Percentiles rank a stretch among this genome's conserved stretches.
Evolutionary conservation across 371 early-diverging fungal species (phyloP).

Genomic region (Rhizopus microsporus): DNA sequence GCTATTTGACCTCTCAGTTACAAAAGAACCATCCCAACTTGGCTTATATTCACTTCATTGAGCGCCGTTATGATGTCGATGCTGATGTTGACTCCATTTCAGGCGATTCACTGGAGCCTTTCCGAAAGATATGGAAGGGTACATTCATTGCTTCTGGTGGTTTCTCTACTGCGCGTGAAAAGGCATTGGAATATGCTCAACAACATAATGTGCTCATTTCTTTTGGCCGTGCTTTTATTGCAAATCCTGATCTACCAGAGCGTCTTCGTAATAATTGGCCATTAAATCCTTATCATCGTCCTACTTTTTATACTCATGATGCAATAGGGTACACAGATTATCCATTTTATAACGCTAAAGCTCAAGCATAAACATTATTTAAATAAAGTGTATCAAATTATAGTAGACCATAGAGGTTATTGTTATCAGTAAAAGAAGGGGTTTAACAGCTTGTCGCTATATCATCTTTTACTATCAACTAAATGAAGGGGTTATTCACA

Average conservation of each 20-base stretch:
- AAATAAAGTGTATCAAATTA: no score
- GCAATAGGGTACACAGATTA: constrained; percentile 24
- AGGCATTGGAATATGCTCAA: constrained; percentile 17
- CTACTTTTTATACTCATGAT: constrained; percentile 25
- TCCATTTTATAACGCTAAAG: neutral
- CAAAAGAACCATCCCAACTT: constrained; percentile 23
- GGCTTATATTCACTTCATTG: constrained; percentile 40
- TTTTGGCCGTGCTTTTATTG: constrained; percentile 24
- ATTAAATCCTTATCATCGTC: constrained; percentile 11
- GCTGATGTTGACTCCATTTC: constrained; percentile 5
- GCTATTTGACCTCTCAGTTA: constrained; percentile 23
- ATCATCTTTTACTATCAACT: no score
- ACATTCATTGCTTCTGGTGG: constrained; percentile 38
- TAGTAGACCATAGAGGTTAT: no score
- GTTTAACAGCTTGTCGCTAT: no score
- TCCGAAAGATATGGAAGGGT: constrained; percentile 35
- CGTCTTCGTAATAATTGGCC: constrained; percentile 16
- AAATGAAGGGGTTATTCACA: no score
- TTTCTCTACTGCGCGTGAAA: constrained; percentile 14
- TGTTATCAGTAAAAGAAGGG: no score
- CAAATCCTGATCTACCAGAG: constrained; percentile 27
- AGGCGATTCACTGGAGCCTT: constrained; percentile 22
- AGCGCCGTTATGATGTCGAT: constrained; percentile 19
- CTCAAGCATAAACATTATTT: no score
- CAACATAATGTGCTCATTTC: constrained; percentile 16